Evolutionary conservation across 192 early-diverging fungal genomes (phyloP).

Genomic region (Podila horticola): DNA sequence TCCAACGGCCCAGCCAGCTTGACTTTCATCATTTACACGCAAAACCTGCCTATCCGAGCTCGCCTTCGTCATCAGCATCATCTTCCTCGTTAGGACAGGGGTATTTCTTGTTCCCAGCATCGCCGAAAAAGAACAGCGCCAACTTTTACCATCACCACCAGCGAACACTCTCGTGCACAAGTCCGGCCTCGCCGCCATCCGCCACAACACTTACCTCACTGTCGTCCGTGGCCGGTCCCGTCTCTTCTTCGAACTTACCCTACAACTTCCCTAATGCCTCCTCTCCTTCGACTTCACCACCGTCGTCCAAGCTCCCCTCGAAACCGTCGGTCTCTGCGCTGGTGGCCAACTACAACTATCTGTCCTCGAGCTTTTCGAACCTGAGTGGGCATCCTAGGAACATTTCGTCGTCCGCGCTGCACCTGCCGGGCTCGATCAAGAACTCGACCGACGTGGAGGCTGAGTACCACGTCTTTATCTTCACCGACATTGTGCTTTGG

Average conservation of each 20-base stretch:
- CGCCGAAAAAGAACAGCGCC: conserved; percentile 9
- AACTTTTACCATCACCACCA: conserved; percentile 1
- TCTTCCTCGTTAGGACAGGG: not conserved
- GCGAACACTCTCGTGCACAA: conserved; percentile 2
- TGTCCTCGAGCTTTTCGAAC: conserved; percentile 39
- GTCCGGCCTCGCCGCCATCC: conserved; percentile 19
- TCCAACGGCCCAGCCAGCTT: conserved; percentile 35
- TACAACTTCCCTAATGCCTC: conserved; percentile 2
- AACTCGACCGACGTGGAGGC: conserved; percentile 43
- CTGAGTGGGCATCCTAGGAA: conserved; percentile 21
- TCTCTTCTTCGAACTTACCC: not conserved
- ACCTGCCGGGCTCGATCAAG: conserved; percentile 40
- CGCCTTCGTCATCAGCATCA: conserved; percentile 12
- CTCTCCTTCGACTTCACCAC: not conserved
- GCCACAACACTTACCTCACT: conserved; percentile 26
- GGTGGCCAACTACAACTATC: conserved; percentile 35
- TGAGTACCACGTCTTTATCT: conserved; percentile 49
- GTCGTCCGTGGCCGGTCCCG: conserved; percentile 3
- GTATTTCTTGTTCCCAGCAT: not conserved
- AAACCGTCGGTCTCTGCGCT: conserved; percentile 21
- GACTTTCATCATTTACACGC: conserved; percentile 41
- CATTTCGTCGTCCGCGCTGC: conserved; percentile 30
- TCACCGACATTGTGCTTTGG: conserved; percentile 48
- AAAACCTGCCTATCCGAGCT: conserved; percentile 20
- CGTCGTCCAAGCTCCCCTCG: not conserved